Percentiles rank a stretch among this genome's conserved stretches.
phyloP scores from a whole-genome alignment of 75 land plant genomes.

The Selaginella moellendorffii region DNA sequence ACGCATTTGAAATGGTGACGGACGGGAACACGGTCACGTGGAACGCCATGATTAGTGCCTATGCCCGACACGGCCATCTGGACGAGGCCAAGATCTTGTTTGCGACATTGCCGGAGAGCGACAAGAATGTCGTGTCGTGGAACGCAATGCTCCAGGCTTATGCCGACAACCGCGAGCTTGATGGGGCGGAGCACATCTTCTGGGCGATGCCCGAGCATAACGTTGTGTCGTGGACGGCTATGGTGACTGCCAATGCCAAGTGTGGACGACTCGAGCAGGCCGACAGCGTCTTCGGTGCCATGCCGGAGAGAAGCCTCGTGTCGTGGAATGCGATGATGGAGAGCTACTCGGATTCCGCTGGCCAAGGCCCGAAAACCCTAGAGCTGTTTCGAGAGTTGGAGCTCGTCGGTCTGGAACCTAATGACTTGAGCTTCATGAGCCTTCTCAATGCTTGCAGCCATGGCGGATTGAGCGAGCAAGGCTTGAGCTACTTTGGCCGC shows the following conservation, averaged over 20 bases:
- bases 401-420: background rate
- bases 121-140: background rate
- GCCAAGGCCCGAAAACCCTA: no score
- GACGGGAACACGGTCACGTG: background rate
- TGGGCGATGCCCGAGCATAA: background rate
- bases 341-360: no score
- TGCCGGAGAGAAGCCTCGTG: no score
- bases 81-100: background rate
- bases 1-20: background rate
- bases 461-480: background rate
- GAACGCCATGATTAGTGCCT: background rate
- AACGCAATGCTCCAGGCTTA: background rate
- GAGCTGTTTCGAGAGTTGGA: background rate
- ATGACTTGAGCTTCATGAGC: background rate
- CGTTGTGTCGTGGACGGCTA: background rate
- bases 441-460: background rate
- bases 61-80: background rate
- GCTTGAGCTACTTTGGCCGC: background rate
- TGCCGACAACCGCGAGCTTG: background rate
- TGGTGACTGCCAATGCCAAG: background rate
- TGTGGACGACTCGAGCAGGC: background rate
- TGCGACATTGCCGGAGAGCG: background rate
- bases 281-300: no score
- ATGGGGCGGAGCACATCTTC: background rate
- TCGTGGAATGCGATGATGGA: no score